phyloP scores from a whole-genome alignment of 352 stramenopile genomes.

The Globisporangium apiculatum region DNA sequence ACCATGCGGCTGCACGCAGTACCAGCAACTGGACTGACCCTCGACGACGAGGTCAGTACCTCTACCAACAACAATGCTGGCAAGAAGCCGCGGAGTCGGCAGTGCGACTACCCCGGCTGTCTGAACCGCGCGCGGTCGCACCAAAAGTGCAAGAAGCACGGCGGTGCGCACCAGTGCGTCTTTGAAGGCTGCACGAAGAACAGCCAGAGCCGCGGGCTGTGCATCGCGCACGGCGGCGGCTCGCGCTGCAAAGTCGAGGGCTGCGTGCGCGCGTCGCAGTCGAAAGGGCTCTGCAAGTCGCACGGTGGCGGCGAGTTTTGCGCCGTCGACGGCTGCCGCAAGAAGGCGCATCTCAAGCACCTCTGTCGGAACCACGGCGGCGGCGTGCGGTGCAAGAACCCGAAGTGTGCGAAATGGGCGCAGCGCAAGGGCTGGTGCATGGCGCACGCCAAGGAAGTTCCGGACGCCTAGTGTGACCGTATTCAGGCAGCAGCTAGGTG shows the following conservation, averaged over 20 bases:
- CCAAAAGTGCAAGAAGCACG: conserved; percentile 88
- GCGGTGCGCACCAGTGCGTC: conserved; percentile 78
- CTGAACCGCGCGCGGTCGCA: conserved; percentile 74
- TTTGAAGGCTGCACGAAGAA: conserved; percentile 85
- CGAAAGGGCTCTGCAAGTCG: conserved; percentile 80
- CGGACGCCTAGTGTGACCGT: conserved; percentile 20
- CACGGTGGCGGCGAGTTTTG: conserved; percentile 80
- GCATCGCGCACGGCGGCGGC: conserved; percentile 77
- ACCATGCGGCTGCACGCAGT: not conserved
- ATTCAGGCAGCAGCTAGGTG: no score
- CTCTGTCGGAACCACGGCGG: conserved; percentile 81
- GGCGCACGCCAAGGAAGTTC: conserved; percentile 79
- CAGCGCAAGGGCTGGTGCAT: conserved; percentile 87
- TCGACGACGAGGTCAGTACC: not conserved
- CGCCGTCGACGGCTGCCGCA: conserved; percentile 71
- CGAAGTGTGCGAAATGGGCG: conserved; percentile 80
- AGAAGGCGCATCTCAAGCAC: conserved; percentile 85
- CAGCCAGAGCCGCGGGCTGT: conserved; percentile 80
- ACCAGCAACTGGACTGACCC: not conserved
- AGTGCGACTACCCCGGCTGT: conserved; percentile 73
- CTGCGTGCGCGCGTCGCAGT: conserved; percentile 77
- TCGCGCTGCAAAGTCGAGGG: conserved; percentile 74
- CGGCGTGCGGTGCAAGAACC: conserved; percentile 75
- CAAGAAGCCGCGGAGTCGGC: conserved; percentile 32
- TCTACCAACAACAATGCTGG: conserved; percentile 14